phyloP scores from a whole-genome alignment of 495 filamentous ascomycete species.

The Lophiotrema nucula region DNA sequence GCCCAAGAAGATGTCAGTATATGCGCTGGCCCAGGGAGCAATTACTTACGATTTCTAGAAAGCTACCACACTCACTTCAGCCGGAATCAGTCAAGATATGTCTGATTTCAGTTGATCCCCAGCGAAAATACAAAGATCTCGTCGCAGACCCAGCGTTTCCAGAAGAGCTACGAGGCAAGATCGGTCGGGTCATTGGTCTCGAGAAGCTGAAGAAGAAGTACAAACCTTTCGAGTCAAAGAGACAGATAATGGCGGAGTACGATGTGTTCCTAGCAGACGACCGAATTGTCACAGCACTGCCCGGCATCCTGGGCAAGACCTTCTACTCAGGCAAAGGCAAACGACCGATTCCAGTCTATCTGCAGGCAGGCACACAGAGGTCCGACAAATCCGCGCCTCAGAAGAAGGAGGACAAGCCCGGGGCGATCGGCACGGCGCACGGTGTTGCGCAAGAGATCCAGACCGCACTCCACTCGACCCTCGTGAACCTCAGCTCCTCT shows the following conservation, averaged over 20 bases:
- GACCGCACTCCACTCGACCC: slow-evolving; percentile 64
- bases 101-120: slow-evolving; percentile 81
- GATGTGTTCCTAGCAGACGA: slow-evolving; percentile 88
- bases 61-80: slow-evolving; percentile 65
- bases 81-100: slow-evolving; percentile 67
- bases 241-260: slow-evolving; percentile 80
- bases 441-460: slow-evolving; percentile 69
- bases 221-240: slow-evolving; percentile 78
- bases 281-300: slow-evolving; percentile 73
- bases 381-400: slow-evolving; percentile 38
- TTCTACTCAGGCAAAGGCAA: slow-evolving; percentile 80
- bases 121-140: slow-evolving; percentile 81
- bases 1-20: slow-evolving; percentile 55
- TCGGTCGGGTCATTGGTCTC: slow-evolving; percentile 74
- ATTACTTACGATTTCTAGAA: slow-evolving; percentile 29
- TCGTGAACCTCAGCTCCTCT: slow-evolving; percentile 67
- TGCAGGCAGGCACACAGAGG: slow-evolving; percentile 34
- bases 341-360: slow-evolving; percentile 78
- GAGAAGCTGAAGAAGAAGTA: slow-evolving; percentile 82
- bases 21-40: neutral
- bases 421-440: slow-evolving; percentile 48
- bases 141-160: slow-evolving; percentile 75
- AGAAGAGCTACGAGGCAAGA: slow-evolving; percentile 62
- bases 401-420: slow-evolving; percentile 67
- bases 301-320: slow-evolving; percentile 73